Conservation (phyloP, 306 rosid species). For the Vicia villosa region DNA sequence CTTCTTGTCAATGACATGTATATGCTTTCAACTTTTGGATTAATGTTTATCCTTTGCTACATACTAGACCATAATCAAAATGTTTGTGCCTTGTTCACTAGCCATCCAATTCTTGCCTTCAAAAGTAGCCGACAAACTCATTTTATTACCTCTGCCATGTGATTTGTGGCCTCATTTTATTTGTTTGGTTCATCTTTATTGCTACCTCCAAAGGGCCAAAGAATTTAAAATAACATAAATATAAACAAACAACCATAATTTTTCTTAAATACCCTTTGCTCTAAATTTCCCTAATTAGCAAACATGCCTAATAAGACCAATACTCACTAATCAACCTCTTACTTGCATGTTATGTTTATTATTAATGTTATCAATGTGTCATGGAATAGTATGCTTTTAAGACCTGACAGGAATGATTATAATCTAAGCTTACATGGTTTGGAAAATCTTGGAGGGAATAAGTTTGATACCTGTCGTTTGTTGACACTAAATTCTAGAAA, state of each 20-base stretch:
- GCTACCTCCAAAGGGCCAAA: slow-evolving; percentile 30
- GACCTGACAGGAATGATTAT: slow-evolving; percentile 51
- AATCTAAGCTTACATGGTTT: slow-evolving; percentile 49
- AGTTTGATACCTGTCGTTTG: slow-evolving; percentile 52
- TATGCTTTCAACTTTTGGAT: slow-evolving; percentile 53
- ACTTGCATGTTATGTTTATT: slow-evolving; percentile 22
- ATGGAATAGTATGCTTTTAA: slow-evolving; percentile 44
- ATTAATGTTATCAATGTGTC: slow-evolving; percentile 16
- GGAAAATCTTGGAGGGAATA: slow-evolving; percentile 58
- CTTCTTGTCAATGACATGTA: slow-evolving; percentile 62
- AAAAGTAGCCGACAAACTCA: slow-evolving; percentile 96
- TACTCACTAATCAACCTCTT: slow-evolving; percentile 48
- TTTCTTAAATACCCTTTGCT: slow-evolving; percentile 44
- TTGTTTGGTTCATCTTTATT: slow-evolving; percentile 53
- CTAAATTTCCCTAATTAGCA: slow-evolving; percentile 61
- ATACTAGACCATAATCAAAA: slow-evolving; percentile 76
- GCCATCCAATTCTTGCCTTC: slow-evolving; percentile 29
- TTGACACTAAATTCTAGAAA: slow-evolving; percentile 56
- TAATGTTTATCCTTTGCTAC: slow-evolving; percentile 75
- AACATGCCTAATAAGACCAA: slow-evolving; percentile 59
- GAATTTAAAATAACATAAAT: slow-evolving; percentile 16
- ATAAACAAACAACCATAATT: slow-evolving; percentile 48
- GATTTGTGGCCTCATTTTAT: slow-evolving; percentile 74
- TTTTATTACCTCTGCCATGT: slow-evolving; percentile 70
- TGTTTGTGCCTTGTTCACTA: slow-evolving; percentile 60